These are phyloP conservation scores for Volvox carteri DNA, from an alignment of 163 green algal genomes.

Conservation along the genomic window DNA sequence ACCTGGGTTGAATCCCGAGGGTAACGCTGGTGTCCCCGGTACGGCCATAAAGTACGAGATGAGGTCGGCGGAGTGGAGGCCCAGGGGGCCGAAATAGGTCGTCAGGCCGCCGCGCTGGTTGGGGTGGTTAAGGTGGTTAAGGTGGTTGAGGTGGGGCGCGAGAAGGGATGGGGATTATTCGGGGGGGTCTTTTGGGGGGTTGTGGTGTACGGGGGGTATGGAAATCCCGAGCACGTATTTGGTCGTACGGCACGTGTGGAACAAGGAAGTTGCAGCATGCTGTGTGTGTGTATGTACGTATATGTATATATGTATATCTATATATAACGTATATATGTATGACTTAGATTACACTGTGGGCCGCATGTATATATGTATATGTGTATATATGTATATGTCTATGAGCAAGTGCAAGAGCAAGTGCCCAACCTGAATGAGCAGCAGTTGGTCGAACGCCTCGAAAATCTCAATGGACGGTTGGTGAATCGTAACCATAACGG, in stretches of 20 bases:
- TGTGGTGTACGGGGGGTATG: no score
- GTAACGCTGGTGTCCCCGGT: slow-evolving; percentile 61
- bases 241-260: no score
- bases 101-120: slow-evolving; percentile 76
- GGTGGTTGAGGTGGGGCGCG: no score
- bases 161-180: no score
- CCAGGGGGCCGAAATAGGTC: slow-evolving; percentile 82
- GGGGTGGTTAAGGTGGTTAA: neutral
- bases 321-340: neutral
- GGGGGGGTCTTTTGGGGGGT: no score
- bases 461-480: slow-evolving; percentile 85
- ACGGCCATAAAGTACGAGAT: slow-evolving; percentile 81
- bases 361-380: neutral
- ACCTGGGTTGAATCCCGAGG: slow-evolving; percentile 79
- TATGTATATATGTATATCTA: neutral
- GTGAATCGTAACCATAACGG: slow-evolving; percentile 87
- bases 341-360: no score
- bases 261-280: no score
- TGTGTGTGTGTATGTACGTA: no score
- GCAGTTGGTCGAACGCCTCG: slow-evolving; percentile 85
- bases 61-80: slow-evolving; percentile 69
- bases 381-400: neutral
- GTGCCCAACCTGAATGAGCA: slow-evolving; percentile 75
- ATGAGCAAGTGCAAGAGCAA: neutral
- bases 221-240: no score